These are phyloP conservation scores for Rheum nobile DNA, from an alignment of 148 eudicot species.

Conservation along the genomic window DNA sequence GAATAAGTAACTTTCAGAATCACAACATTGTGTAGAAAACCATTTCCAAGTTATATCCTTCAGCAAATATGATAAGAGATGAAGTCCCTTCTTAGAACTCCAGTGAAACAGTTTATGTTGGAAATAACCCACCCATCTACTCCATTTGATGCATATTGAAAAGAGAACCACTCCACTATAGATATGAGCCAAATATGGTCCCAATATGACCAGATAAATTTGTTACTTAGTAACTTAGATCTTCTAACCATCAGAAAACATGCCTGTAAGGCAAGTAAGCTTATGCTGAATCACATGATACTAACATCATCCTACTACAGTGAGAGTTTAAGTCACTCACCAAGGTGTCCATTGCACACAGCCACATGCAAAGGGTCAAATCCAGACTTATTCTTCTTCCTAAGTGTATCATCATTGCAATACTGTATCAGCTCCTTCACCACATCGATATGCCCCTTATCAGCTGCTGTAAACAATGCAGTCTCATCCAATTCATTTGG, in stretches of 20 bases:
- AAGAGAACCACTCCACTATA: not conserved
- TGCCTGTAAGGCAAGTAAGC: not conserved
- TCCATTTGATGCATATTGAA: not conserved
- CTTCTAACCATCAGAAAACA: not conserved
- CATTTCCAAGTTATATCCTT: not conserved
- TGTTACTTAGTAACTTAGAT: not conserved
- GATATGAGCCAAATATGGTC: not conserved
- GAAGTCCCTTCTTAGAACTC: not conserved
- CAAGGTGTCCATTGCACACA: constrained; percentile 64
- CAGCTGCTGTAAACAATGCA: constrained; percentile 58
- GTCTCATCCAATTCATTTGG: constrained; percentile 79
- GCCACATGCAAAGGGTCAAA: constrained; percentile 78
- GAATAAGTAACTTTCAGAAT: not conserved
- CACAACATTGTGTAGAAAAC: not conserved
- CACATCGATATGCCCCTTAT: constrained; percentile 62
- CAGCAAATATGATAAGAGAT: not conserved
- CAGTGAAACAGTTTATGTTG: not conserved
- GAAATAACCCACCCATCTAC: not conserved
- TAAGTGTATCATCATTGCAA: constrained; percentile 43
- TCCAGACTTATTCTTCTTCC: constrained; percentile 47
- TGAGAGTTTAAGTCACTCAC: constrained; percentile 17
- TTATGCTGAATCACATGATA: not conserved
- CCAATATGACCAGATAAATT: not conserved
- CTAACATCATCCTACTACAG: not conserved
- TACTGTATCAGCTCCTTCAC: constrained; percentile 69